These are phyloP conservation scores for Davidsoniella virescens DNA, from an alignment of 2,329 filamentous ascomycete genomes.

Conservation along the genomic window DNA sequence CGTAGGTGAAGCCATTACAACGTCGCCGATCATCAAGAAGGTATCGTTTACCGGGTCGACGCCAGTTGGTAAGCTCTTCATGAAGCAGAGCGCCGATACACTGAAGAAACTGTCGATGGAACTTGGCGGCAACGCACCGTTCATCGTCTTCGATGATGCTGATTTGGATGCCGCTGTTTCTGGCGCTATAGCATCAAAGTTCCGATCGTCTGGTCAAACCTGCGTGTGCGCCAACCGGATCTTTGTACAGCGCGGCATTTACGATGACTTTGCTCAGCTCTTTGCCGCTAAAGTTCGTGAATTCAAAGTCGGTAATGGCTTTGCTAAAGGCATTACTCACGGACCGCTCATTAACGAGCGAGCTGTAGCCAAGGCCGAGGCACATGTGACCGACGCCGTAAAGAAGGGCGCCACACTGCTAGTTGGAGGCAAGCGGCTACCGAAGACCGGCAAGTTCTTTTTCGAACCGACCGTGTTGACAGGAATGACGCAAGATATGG, in stretches of 20 bases:
- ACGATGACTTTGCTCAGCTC: constrained; percentile 54
- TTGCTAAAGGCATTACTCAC: constrained; percentile 54
- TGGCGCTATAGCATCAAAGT: constrained; percentile 75
- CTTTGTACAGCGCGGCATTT: constrained; percentile 62
- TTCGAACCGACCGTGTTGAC: constrained; percentile 80
- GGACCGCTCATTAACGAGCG: constrained; percentile 75
- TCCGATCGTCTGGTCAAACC: constrained; percentile 87
- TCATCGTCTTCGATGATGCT: constrained; percentile 93
- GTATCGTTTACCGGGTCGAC: constrained; percentile 85
- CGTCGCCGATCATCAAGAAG: constrained; percentile 60
- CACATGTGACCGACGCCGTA: constrained; percentile 65
- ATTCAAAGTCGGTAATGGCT: constrained; percentile 65
- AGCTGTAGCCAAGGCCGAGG: constrained; percentile 62
- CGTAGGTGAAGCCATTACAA: constrained; percentile 59
- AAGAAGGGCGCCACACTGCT: constrained; percentile 61
- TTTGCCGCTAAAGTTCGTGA: constrained; percentile 55
- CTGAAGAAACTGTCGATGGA: constrained; percentile 77
- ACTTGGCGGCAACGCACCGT: constrained; percentile 85
- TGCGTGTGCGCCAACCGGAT: constrained; percentile 83
- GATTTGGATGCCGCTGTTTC: constrained; percentile 72
- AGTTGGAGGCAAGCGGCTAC: constrained; percentile 56
- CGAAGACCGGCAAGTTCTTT: constrained; percentile 69
- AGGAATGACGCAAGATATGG: constrained; percentile 75
- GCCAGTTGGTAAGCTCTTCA: constrained; percentile 54
- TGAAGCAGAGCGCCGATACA: constrained; percentile 75